Percentiles rank a stretch among this genome's conserved stretches.
Conservation (phyloP, 768 basidiomycete genomes). For the Suillus tomentosus region DNA sequence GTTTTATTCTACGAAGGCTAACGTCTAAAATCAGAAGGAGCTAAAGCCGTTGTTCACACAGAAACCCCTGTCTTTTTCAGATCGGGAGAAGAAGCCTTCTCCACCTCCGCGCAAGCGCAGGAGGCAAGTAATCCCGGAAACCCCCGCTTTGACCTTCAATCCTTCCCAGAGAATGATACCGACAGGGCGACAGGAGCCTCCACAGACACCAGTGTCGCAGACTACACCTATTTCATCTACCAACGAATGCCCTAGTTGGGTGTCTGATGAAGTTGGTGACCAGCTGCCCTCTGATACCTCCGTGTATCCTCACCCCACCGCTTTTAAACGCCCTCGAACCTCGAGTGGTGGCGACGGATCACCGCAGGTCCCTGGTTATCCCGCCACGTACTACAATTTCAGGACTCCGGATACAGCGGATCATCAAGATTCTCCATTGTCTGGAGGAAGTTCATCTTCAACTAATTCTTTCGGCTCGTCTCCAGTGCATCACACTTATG, state of each 20-base stretch:
- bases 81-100: slow-evolving; percentile 26
- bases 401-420: background rate
- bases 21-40: slow-evolving; percentile 23
- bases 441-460: slow-evolving; percentile 6
- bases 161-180: slow-evolving; percentile 25
- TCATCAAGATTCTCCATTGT: slow-evolving; percentile 4
- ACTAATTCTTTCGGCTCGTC: background rate
- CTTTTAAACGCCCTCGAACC: slow-evolving; percentile 21
- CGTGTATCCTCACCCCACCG: slow-evolving; percentile 12
- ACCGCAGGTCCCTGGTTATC: background rate
- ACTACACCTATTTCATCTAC: slow-evolving; percentile 17
- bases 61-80: slow-evolving; percentile 24
- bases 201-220: slow-evolving; percentile 10
- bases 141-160: slow-evolving; percentile 22
- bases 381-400: background rate
- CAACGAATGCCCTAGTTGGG: slow-evolving; percentile 17
- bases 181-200: slow-evolving; percentile 24
- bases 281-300: slow-evolving; percentile 13
- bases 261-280: slow-evolving; percentile 16
- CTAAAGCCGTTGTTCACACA: slow-evolving; percentile 22
- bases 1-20: slow-evolving; percentile 11
- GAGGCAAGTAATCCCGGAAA: slow-evolving; percentile 24
- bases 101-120: slow-evolving; percentile 24
- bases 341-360: background rate
- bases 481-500: slow-evolving; percentile 1